Evolutionary conservation across 2,329 filamentous ascomycete genomes (phyloP), one percentile per base, ranked within the genome.

Genomic region (Claviceps paspali): DNA sequence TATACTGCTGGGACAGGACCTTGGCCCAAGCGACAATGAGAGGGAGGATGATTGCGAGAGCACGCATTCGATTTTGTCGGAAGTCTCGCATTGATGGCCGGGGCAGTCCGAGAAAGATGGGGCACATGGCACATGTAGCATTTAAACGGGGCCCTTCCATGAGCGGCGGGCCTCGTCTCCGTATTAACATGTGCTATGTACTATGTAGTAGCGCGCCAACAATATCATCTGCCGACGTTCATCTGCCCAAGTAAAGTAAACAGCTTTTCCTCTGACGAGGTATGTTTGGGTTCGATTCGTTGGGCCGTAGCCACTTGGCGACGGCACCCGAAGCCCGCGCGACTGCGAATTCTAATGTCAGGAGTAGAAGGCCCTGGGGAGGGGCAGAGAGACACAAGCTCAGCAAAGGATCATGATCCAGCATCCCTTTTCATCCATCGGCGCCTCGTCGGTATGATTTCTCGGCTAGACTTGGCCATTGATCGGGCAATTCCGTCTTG

Each of bases 1-100:
- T 48, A 58, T 77, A 31, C 57, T 79, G 26, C 59, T 76, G 4
- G 66, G 66, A 34, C 62, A 63, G 31, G 53, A 60, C 8, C 54
- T 65, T 35, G 61, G 60, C 19, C 55, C 59, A 33, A 61, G 58
- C 39, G 57, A 62, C 36, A 56, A 56, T 36, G 53, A 45, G 29
- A 41, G 44, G 21, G 40, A 43, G 23, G 41, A 45, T 15, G 45
- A 41, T 27, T 27, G 33, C 28, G 36, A 36, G 12, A 30, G 29
- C 22, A 26, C 17, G 22, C 29, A 34, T 37, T 35, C 40, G 21
- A 35, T 28, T 15, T 35, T 33, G 36, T 41, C 36, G 43, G 48
- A 31, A 42, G 46, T 33, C 6, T 23, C 24, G 33, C 15, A 15
- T 38, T 39, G 41, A 38, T 33, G 28, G 14, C 33, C 29, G 39